These are phyloP conservation scores for Closterium sp. DNA, from an alignment of 139 green algal species.

Conservation along the genomic window DNA sequence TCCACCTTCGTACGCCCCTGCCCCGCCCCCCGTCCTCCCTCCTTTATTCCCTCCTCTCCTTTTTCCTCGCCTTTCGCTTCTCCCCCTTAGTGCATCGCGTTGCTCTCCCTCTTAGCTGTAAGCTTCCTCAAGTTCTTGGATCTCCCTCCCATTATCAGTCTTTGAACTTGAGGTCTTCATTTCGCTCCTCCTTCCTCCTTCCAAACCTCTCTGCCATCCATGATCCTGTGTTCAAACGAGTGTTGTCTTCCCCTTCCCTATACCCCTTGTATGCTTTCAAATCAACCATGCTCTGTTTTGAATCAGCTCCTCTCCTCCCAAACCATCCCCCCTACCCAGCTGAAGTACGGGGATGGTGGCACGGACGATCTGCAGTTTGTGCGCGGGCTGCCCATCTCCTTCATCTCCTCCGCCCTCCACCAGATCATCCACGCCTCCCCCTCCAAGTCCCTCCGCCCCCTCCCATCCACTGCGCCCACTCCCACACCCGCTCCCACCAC, in stretches of 20 bases:
- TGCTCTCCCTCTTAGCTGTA: not conserved
- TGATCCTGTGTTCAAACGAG: too few species aligned
- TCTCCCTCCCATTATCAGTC: too few species aligned
- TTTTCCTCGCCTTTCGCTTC: too few species aligned
- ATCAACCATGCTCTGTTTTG: not conserved
- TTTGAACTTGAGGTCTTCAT: too few species aligned
- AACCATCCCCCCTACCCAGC: not conserved
- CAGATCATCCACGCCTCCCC: not conserved
- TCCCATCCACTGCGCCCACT: too few species aligned
- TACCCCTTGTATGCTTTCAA: too few species aligned
- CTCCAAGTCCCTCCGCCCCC: not conserved
- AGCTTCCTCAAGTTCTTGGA: too few species aligned
- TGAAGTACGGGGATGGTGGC: slow-evolving; percentile 26
- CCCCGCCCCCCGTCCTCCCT: too few species aligned
- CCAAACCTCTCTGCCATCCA: too few species aligned
- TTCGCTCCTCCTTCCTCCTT: too few species aligned
- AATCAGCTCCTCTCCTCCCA: not conserved
- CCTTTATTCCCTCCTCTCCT: not conserved
- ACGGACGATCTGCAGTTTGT: slow-evolving; percentile 44
- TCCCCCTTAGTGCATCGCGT: not conserved
- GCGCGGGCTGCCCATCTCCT: slow-evolving; percentile 21
- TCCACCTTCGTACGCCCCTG: not conserved
- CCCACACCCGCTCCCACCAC: not conserved
- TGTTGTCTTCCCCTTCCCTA: too few species aligned
- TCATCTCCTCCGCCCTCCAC: slow-evolving; percentile 3